Evolutionary conservation across 352 stramenopile species (phyloP), one percentile per base, ranked within the genome.

Genomic region (Thalassiosira exigua): DNA sequence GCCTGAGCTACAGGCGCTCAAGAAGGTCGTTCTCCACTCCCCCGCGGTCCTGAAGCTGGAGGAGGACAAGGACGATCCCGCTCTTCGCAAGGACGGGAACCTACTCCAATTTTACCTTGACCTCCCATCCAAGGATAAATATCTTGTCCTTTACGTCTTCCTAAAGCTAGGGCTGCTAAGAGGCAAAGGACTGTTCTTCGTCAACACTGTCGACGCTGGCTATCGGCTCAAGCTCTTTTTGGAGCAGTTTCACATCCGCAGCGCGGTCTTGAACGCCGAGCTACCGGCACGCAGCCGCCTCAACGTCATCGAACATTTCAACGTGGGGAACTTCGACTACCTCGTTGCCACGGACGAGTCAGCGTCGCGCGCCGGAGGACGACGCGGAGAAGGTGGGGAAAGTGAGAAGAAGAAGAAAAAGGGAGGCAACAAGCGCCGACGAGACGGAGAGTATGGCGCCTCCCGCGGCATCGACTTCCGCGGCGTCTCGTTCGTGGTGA

Each of bases 211-310:
- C 75, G 91, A 99, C 88, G 79, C 87, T 87, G 91, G 94, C 74
- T 99, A 99, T 87, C 90, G 95, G 22, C 89, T 99, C 30, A 99
- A 99, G 88, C 90, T 99, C 22, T 99, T 99, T 87, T 95, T 99
- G 27, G 97, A 99, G 90, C 96, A 98, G 75, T 99, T 99, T 72
- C 92, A 97, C 78, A 99, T 99, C 81, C 95, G 97, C 75, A 96
- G 95, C 30, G 97, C 96, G 4, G 97, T 99, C n/a, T 83, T 99
- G 4, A 99, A 99, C 83, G 95, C 96, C 5, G 96, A 99, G 88
- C 83, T 99, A 26, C 97, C 98, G 7, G 92, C 98, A 77, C 98
- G 98, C 81, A 98, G 95, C 67, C 92, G 98, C 24, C 91, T 98
- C 66, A 97, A 99, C 89, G 99, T 99, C 42, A 90, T 93, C 59